Evolutionary conservation across 345 rosid species (phyloP).

Genomic region (Erucastrum elatum): DNA sequence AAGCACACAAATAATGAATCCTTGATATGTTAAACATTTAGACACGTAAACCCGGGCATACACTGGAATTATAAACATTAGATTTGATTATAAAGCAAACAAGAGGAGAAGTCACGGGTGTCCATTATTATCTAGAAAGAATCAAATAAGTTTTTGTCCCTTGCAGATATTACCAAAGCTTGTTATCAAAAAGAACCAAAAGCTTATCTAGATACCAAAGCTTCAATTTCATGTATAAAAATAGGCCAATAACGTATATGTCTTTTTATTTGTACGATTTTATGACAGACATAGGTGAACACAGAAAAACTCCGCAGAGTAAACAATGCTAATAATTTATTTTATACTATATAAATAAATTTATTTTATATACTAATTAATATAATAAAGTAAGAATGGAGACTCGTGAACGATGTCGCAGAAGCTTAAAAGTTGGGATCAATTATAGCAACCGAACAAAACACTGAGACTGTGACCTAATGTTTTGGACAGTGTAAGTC

Average conservation of each 20-base stretch:
- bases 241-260: conserved; percentile 8
- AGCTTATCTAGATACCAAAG: conserved; percentile 12
- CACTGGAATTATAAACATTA: conserved; percentile 25
- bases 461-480: conserved; percentile 33
- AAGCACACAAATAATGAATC: neutral
- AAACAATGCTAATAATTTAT: neutral
- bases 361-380: neutral
- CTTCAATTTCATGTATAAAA: conserved; percentile 10
- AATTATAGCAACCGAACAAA: conserved; percentile 38
- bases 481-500: conserved; percentile 28
- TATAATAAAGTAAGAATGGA: conserved; percentile 6
- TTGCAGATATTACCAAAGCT: conserved; percentile 33
- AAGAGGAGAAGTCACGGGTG: conserved; percentile 36
- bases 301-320: conserved; percentile 2
- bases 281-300: conserved; percentile 28
- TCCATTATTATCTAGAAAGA: conserved; percentile 34
- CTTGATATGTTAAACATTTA: neutral
- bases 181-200: neutral
- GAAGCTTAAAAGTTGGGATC: conserved; percentile 27
- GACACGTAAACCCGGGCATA: conserved; percentile 19
- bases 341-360: neutral
- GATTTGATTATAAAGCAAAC: conserved; percentile 29
- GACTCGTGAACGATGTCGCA: conserved; percentile 28
- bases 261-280: conserved; percentile 15
- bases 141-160: conserved; percentile 39